phyloP scores from a whole-genome alignment of 345 rosid species.

The Psidium guajava region DNA sequence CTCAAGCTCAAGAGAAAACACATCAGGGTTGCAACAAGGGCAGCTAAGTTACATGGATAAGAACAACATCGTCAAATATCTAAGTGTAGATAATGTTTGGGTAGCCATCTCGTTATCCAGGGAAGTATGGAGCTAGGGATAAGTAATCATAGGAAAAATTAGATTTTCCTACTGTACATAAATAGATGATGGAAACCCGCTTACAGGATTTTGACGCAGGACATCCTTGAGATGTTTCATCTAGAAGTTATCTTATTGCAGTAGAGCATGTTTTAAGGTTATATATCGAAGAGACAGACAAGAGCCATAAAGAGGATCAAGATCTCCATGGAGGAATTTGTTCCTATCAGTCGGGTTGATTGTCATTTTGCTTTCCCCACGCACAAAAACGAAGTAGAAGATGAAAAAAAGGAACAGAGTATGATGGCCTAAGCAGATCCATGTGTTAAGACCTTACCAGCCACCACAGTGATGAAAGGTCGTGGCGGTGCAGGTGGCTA shows the following conservation, averaged over 20 bases:
- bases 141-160: too few species aligned
- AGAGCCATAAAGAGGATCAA: background rate
- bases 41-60: too few species aligned
- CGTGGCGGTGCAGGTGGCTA: background rate
- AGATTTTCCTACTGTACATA: background rate
- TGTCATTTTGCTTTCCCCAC: background rate
- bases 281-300: background rate
- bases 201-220: background rate
- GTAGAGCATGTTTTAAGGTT: background rate
- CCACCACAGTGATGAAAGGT: background rate
- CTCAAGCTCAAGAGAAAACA: too few species aligned
- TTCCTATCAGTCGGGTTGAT: background rate
- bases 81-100: too few species aligned
- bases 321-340: background rate
- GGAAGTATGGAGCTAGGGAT: too few species aligned
- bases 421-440: background rate
- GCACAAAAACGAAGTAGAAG: background rate
- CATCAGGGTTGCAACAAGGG: too few species aligned
- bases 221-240: background rate
- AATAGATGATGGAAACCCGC: background rate
- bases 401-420: background rate
- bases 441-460: background rate
- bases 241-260: background rate
- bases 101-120: too few species aligned
- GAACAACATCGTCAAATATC: too few species aligned